Percentiles rank a stretch among this genome's conserved stretches.
Conservation (phyloP, 768 basidiomycete genomes). For the Boletus patriciae region DNA sequence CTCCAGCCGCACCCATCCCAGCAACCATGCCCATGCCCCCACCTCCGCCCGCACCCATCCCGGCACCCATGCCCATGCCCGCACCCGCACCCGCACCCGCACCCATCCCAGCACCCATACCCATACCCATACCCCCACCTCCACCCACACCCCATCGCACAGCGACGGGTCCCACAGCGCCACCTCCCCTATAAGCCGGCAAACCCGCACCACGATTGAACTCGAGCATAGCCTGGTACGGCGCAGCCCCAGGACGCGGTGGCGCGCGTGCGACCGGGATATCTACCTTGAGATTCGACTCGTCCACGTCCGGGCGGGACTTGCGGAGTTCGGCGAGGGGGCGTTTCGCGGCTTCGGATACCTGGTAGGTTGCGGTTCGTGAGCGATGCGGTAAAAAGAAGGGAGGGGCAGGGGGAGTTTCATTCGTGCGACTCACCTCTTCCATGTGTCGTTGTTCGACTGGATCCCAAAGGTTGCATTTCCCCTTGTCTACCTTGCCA, state of each 20-base stretch:
- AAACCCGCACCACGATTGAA: neutral
- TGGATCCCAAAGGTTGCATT: conserved; percentile 69
- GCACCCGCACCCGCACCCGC: too few relatives aligned
- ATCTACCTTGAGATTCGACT: conserved; percentile 63
- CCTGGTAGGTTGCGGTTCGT: conserved; percentile 42
- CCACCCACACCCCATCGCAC: too few relatives aligned
- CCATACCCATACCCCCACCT: too few relatives aligned
- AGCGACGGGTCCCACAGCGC: neutral
- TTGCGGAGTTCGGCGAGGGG: conserved; percentile 63
- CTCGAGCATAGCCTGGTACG: neutral
- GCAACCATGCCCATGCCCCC: neutral
- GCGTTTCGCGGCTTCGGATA: conserved; percentile 62
- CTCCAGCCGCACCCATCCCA: neutral
- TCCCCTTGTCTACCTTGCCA: conserved; percentile 34
- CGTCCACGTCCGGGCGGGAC: conserved; percentile 62
- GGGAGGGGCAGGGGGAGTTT: too few relatives aligned
- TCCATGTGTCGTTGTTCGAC: conserved; percentile 63
- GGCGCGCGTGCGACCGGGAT: conserved; percentile 39
- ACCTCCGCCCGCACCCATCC: neutral
- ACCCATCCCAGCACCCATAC: too few relatives aligned
- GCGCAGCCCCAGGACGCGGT: neutral
- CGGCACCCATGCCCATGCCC: too few relatives aligned
- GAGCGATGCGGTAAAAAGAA: neutral
- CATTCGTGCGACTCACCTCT: conserved; percentile 46
- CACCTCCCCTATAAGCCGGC: neutral